Conservation (phyloP, 106 monocot species). For the Allium sativum region DNA sequence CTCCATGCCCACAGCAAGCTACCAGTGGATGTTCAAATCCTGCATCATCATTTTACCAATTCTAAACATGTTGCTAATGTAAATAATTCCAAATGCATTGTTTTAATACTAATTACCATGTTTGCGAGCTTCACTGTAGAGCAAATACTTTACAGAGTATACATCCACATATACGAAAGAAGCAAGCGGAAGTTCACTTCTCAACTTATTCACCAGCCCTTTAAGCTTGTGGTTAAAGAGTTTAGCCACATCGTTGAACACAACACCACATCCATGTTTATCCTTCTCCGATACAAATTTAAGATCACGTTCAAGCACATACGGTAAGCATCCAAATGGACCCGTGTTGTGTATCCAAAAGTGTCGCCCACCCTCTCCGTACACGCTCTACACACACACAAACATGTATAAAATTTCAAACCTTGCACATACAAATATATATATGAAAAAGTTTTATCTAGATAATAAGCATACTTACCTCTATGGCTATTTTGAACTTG, state of each 20-base stretch:
- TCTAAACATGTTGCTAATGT: neutral
- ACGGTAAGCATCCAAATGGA: conserved; percentile 83
- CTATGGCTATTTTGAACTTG: conserved; percentile 14
- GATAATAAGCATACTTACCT: conserved; percentile 8
- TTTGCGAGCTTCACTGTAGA: conserved; percentile 42
- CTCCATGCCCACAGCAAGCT: conserved; percentile 51
- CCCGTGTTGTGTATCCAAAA: conserved; percentile 98
- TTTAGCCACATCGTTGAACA: conserved; percentile 62
- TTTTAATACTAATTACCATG: conserved; percentile 27
- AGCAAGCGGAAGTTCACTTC: conserved; percentile 48
- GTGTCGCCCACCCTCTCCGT: conserved; percentile 51
- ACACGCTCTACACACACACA: conserved; percentile 41
- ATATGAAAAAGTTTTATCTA: neutral
- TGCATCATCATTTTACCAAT: conserved; percentile 2
- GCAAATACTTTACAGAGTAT: conserved; percentile 63
- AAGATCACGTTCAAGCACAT: conserved; percentile 34
- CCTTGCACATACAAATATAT: neutral
- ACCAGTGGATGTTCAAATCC: conserved; percentile 44
- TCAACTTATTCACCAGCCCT: conserved; percentile 41
- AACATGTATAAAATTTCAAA: neutral
- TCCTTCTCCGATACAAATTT: conserved; percentile 28
- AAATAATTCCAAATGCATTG: neutral
- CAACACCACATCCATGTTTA: conserved; percentile 40
- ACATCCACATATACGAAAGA: conserved; percentile 82
- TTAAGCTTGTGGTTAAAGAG: conserved; percentile 65